Base-by-base conservation (phyloP, 148 eudicot genomes). In the Hydrangea macrophylla region DNA sequence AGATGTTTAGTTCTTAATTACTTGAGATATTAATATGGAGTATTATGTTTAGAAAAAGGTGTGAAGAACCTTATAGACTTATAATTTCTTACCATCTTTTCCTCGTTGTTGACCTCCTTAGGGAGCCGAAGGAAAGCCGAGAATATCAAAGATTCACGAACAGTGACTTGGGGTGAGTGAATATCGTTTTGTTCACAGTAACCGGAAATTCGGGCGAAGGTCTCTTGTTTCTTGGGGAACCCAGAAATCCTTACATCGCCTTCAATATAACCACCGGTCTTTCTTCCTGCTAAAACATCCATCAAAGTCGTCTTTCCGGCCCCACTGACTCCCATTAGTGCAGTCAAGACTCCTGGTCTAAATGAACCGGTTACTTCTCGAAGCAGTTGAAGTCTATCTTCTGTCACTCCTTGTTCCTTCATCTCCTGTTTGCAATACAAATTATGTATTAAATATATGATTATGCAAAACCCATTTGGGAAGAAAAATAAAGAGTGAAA, bases 221-320 rank as follows among this genome's bases (percentile, higher is more conserved):
- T 80, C 55, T 77, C 78, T 68, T 83, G 84, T 23, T 63, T 73
- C 70, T 83, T 83, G 11, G 84, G 82, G 32, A 71, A 83, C n/a
- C 87, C 87, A 5, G 81, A 76, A 22, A 83, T 75, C 63, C 78
- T 67, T 3, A 83, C 75, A 11, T 83, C 82, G 2, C 87, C 87
- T 73, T 83, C 87, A 23, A 83, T 62, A 30, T 77, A 70, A 62
- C 87, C 87, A 13, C 84, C 77, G 5, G 87, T 83, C 53, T 83
- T 80, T 62, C 87, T 73, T 11, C 87, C 87, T 6, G 87, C 81
- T 33, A 83, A 37, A 62, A 80, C 84, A 58, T 83, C 87, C 81
- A 83, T 77, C n/a, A 83, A 64, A 1, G 87, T 83, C 0, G 87
- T 83, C 70, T 83, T 83, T 42, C 87, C 87, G 1, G 87, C 87